A percentile compares a stretch with the other conserved stretches of the same genome.
Evolutionary conservation across 208 protist genomes (phyloP).

Genomic region (Trypanosoma melophagium): DNA sequence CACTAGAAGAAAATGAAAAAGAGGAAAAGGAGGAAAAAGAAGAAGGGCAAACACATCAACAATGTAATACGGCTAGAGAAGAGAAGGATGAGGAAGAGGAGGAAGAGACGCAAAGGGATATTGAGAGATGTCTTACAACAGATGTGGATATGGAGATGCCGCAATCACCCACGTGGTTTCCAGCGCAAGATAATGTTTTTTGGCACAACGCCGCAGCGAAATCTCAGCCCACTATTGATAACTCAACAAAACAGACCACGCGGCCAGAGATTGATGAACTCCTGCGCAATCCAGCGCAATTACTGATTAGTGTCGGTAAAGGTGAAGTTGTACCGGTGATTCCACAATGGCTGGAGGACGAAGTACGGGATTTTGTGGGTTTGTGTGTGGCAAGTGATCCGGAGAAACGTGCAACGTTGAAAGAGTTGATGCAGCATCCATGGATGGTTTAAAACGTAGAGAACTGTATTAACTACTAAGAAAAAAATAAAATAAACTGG

Average conservation of each 20-base stretch:
- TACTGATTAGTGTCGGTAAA: slow-evolving; percentile 38
- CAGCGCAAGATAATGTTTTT: slow-evolving; percentile 1
- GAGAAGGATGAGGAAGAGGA: neutral
- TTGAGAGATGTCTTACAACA: neutral
- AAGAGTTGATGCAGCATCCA: slow-evolving; percentile 44
- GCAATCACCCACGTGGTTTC: slow-evolving; percentile 4
- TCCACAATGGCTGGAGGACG: slow-evolving; percentile 42
- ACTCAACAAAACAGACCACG: too few species aligned
- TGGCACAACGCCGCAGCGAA: too few species aligned
- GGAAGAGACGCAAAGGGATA: neutral
- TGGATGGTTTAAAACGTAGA: slow-evolving; percentile 36
- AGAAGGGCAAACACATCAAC: neutral
- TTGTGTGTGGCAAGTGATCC: slow-evolving; percentile 46
- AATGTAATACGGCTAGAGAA: neutral
- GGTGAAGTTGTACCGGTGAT: slow-evolving; percentile 41
- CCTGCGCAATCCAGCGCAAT: slow-evolving; percentile 31
- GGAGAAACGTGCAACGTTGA: slow-evolving; percentile 33
- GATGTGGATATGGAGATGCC: neutral
- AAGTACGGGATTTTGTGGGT: slow-evolving; percentile 40
- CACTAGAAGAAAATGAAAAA: neutral
- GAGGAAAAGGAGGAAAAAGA: neutral
- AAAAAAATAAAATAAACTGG: too few species aligned
- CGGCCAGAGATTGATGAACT: slow-evolving; percentile 21
- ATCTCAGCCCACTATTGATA: too few species aligned
- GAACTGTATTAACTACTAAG: too few species aligned